Conservation (phyloP, 129 eudicot genomes). For the Pittosporum tobira region DNA sequence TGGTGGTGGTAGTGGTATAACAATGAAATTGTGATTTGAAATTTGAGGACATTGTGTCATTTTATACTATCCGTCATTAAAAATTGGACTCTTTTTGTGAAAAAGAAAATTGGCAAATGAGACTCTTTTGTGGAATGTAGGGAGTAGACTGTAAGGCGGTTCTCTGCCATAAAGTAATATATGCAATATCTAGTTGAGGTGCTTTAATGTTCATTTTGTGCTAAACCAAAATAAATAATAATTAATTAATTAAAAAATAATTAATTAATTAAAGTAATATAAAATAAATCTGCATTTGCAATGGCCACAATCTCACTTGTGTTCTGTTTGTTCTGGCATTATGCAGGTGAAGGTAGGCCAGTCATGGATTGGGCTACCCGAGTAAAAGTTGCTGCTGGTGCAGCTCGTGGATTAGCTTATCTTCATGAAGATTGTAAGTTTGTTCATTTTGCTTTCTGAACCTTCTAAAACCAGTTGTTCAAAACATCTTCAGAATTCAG, state of each 20-base stretch:
- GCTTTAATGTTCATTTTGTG: not conserved
- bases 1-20: too few relatives aligned
- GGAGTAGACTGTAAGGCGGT: slow-evolving; percentile 1
- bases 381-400: slow-evolving; percentile 87
- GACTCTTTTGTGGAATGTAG: too few relatives aligned
- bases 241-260: too few relatives aligned
- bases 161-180: not conserved
- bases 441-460: not conserved
- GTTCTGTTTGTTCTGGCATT: not conserved
- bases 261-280: too few relatives aligned
- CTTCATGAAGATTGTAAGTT: slow-evolving; percentile 79
- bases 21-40: too few relatives aligned
- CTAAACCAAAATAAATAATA: not conserved
- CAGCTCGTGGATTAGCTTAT: slow-evolving; percentile 97
- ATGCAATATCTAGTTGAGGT: not conserved
- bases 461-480: not conserved
- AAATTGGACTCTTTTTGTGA: too few relatives aligned
- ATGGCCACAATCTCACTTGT: not conserved
- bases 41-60: too few relatives aligned
- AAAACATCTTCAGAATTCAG: not conserved
- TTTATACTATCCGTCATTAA: too few relatives aligned
- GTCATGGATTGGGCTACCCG: slow-evolving; percentile 78
- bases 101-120: too few relatives aligned
- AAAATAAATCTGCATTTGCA: not conserved
- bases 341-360: slow-evolving; percentile 59